These are phyloP conservation scores for Collybia nuda DNA, from an alignment of 768 basidiomycete genomes.

Conservation along the genomic window DNA sequence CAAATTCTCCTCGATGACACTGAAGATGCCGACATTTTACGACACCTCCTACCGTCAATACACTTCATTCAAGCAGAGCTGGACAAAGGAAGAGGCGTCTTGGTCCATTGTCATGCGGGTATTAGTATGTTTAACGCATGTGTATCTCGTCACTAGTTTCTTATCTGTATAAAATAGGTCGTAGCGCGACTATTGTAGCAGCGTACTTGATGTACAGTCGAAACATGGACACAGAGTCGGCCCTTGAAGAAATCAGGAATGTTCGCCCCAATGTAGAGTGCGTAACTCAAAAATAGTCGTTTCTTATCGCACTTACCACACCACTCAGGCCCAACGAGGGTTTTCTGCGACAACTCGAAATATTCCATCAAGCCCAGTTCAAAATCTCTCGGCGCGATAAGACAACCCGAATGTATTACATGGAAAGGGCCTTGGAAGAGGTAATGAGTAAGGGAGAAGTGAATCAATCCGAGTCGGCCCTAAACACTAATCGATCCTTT, in stretches of 20 bases:
- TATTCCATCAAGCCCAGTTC: slow-evolving; percentile 74
- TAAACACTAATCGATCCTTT: slow-evolving; percentile 13
- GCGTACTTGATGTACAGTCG: slow-evolving; percentile 86
- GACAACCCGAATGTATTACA: slow-evolving; percentile 77
- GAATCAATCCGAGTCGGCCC: slow-evolving; percentile 11
- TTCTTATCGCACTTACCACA: background rate
- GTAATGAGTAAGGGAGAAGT: slow-evolving; percentile 75
- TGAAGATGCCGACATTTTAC: slow-evolving; percentile 73
- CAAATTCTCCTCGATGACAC: slow-evolving; percentile 81
- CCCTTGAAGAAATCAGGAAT: slow-evolving; percentile 66
- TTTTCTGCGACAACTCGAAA: slow-evolving; percentile 77
- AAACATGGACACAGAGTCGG: slow-evolving; percentile 53
- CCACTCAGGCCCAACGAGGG: slow-evolving; percentile 76
- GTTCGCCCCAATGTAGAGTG: slow-evolving; percentile 73
- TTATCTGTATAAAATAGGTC: slow-evolving; percentile 42
- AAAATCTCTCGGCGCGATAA: slow-evolving; percentile 68
- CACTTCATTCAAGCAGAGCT: slow-evolving; percentile 82
- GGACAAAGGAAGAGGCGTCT: slow-evolving; percentile 70
- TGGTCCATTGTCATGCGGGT: slow-evolving; percentile 91
- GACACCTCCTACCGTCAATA: slow-evolving; percentile 76
- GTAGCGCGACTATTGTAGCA: slow-evolving; percentile 82
- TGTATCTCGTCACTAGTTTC: slow-evolving; percentile 2
- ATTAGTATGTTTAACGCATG: slow-evolving; percentile 57
- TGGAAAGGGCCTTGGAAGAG: slow-evolving; percentile 71
- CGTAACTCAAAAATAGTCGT: background rate